Percentiles rank a stretch among this genome's conserved stretches.
Evolutionary conservation across 2,329 filamentous ascomycete genomes (phyloP).

Genomic region (Ophiocordyceps camponoti-floridani): DNA sequence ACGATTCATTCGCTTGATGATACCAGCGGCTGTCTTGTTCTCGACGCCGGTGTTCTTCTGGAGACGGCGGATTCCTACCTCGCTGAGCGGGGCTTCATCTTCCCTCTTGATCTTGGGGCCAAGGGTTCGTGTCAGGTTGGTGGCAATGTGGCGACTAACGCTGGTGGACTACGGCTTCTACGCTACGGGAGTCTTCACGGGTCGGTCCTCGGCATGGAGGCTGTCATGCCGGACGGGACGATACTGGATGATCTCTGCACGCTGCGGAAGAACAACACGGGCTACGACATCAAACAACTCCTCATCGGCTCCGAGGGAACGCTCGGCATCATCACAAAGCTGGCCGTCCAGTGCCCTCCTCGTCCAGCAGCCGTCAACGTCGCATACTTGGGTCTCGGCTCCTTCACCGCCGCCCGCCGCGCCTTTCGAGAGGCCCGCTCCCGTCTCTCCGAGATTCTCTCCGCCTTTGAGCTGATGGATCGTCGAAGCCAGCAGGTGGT

Average conservation of each 20-base stretch:
- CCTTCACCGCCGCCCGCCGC: conserved; percentile 71
- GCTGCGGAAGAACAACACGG: conserved; percentile 95
- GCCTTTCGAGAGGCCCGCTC: conserved; percentile 81
- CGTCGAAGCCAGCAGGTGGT: conserved; percentile 64
- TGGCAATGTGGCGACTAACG: conserved; percentile 90
- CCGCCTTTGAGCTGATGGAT: conserved; percentile 97
- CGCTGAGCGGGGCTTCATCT: conserved; percentile 69
- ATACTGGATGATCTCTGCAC: conserved; percentile 77
- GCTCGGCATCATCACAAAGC: conserved; percentile 79
- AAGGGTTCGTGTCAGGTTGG: conserved; percentile 96
- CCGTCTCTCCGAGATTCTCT: conserved; percentile 86
- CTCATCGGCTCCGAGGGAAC: conserved; percentile 95
- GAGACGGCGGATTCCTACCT: conserved; percentile 79
- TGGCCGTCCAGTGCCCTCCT: conserved; percentile 80
- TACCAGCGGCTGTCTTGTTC: conserved; percentile 76
- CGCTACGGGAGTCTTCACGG: conserved; percentile 92
- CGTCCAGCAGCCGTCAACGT: conserved; percentile 81
- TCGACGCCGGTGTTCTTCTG: conserved; percentile 79
- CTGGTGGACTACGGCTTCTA: conserved; percentile 74
- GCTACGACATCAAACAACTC: conserved; percentile 90
- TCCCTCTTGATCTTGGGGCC: conserved; percentile 90
- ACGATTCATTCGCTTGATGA: conserved; percentile 82
- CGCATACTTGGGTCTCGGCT: conserved; percentile 81
- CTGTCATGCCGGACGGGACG: conserved; percentile 82
- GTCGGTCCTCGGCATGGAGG: conserved; percentile 80